Conservation (phyloP, 139 green algal species). For the Edaphochlamys debaryana region DNA sequence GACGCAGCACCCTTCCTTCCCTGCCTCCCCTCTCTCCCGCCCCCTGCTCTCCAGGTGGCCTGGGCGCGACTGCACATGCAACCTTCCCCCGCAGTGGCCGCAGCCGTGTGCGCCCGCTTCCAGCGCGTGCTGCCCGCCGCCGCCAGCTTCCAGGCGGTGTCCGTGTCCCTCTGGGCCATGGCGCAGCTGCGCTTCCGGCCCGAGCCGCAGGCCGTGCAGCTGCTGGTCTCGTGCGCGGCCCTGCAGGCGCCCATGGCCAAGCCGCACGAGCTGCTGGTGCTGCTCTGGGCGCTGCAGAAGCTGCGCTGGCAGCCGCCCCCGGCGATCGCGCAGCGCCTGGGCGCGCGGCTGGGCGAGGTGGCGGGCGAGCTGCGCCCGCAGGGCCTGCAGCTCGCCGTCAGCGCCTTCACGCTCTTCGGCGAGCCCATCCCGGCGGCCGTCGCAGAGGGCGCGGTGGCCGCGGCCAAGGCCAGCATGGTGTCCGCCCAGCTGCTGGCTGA, state of each 20-base stretch:
- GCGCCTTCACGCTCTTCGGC: not conserved
- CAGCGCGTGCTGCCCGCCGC: not conserved
- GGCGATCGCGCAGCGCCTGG: not conserved
- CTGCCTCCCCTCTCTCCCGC: too few relatives aligned
- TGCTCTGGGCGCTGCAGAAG: constrained; percentile 18
- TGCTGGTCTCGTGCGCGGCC: not conserved
- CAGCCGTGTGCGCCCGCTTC: too few relatives aligned
- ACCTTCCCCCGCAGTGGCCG: not conserved
- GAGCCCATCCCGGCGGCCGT: not conserved
- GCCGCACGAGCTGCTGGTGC: constrained; percentile 19
- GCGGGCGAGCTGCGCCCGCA: not conserved
- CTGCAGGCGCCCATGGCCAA: constrained; percentile 12
- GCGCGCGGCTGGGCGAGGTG: not conserved
- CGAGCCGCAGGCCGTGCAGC: not conserved
- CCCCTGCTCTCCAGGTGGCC: too few relatives aligned
- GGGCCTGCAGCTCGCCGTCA: not conserved
- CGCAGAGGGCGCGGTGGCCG: not conserved
- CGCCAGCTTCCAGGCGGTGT: constrained; percentile 9
- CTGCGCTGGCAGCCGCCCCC: constrained; percentile 14
- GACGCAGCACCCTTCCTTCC: too few relatives aligned
- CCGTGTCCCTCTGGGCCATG: not conserved
- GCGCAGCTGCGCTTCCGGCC: constrained; percentile 13
- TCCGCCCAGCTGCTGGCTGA: not conserved
- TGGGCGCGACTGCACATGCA: not conserved
- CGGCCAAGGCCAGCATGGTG: not conserved